These are phyloP conservation scores for Leccinum fuscescens DNA, from an alignment of 1,284 basidiomycete genomes.

Conservation along the genomic window DNA sequence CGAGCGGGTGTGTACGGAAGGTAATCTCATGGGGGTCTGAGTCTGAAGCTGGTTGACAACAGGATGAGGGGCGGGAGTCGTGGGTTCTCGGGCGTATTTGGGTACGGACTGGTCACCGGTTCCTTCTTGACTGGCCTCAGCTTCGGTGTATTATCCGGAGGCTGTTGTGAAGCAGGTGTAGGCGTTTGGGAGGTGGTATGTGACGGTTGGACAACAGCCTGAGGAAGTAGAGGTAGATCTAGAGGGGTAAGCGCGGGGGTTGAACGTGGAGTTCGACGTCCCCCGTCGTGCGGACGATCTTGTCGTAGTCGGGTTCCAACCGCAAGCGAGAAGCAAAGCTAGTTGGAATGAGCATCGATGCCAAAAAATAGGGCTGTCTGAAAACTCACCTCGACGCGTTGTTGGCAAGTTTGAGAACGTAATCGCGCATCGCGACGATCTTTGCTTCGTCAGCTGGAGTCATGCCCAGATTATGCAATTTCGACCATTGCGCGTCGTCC, in stretches of 20 bases:
- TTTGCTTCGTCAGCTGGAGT: conserved; percentile 76
- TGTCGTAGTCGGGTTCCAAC: conserved; percentile 60
- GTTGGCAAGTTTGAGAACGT: conserved; percentile 81
- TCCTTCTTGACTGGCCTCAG: conserved; percentile 32
- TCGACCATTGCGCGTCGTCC: conserved; percentile 71
- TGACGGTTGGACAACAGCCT: conserved; percentile 16
- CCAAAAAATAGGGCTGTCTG: neutral
- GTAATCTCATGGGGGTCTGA: too few relatives aligned
- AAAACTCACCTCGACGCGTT: conserved; percentile 53
- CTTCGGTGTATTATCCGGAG: conserved; percentile 22
- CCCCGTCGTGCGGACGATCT: conserved; percentile 62
- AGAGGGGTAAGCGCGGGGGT: conserved; percentile 19
- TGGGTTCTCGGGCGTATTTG: conserved; percentile 31
- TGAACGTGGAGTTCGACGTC: conserved; percentile 66
- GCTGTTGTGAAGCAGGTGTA: conserved; percentile 19
- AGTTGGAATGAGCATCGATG: conserved; percentile 5
- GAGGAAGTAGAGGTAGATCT: conserved; percentile 15
- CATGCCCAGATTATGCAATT: conserved; percentile 83
- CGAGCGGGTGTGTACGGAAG: too few relatives aligned
- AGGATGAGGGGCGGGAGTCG: conserved; percentile 4
- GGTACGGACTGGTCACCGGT: conserved; percentile 23
- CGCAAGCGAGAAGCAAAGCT: conserved; percentile 66
- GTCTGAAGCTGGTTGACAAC: conserved; percentile 16
- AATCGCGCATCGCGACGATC: conserved; percentile 81
- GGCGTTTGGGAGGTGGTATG: conserved; percentile 19